These are phyloP conservation scores for Lonicera japonica DNA, from an alignment of 129 eudicot species.

Conservation along the genomic window DNA sequence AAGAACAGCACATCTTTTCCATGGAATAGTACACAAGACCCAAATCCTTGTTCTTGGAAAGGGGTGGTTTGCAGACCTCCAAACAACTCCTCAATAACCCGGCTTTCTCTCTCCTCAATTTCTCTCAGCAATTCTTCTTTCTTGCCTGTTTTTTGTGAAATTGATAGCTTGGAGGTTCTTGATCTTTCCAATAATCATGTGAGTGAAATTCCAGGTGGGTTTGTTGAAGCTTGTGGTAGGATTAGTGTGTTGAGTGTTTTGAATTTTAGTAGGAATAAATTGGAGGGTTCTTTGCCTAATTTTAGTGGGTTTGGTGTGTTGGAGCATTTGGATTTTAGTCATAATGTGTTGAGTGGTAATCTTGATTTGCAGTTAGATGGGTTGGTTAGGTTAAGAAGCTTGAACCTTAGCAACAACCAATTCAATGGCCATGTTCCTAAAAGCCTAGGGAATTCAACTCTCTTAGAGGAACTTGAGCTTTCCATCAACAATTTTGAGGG, in stretches of 20 bases:
- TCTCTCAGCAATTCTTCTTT: slow-evolving; percentile 28
- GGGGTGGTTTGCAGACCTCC: slow-evolving; percentile 52
- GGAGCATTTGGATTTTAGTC: slow-evolving; percentile 53
- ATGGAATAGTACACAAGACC: slow-evolving; percentile 28
- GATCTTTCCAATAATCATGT: slow-evolving; percentile 58
- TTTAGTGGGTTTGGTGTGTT: slow-evolving; percentile 37
- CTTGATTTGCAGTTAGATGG: slow-evolving; percentile 36
- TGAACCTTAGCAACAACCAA: slow-evolving; percentile 38
- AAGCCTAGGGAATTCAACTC: slow-evolving; percentile 26
- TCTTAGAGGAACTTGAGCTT: slow-evolving; percentile 52
- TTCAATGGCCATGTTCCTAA: slow-evolving; percentile 47
- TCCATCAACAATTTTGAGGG: slow-evolving; percentile 31
- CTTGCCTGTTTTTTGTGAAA: slow-evolving; percentile 43
- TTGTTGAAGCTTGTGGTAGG: slow-evolving; percentile 38
- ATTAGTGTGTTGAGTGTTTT: slow-evolving; percentile 35
- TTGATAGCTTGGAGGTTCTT: slow-evolving; percentile 40
- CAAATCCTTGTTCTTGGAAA: slow-evolving; percentile 70
- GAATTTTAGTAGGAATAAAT: slow-evolving; percentile 53
- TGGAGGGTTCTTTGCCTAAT: slow-evolving; percentile 39
- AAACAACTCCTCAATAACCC: slow-evolving; percentile 25
- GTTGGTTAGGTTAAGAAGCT: slow-evolving; percentile 37
- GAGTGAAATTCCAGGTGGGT: slow-evolving; percentile 31
- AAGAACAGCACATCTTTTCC: slow-evolving; percentile 15
- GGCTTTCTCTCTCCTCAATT: slow-evolving; percentile 31
- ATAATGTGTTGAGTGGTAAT: slow-evolving; percentile 26